Base-by-base conservation (phyloP, 495 filamentous ascomycete genomes). In the Trichoderma erinaceum region DNA sequence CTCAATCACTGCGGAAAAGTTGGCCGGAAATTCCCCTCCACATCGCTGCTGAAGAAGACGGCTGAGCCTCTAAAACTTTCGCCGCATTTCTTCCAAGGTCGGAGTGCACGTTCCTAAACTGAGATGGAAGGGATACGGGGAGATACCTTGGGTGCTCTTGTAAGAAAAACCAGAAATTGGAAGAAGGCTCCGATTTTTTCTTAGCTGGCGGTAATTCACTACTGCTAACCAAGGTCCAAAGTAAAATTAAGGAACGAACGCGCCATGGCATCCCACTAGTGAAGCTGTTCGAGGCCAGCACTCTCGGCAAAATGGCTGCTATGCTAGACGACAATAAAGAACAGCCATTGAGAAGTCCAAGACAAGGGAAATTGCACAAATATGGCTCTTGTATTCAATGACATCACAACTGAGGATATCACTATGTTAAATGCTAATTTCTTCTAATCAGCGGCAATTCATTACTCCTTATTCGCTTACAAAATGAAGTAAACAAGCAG, bases 1-100 rank as follows among this genome's bases (percentile, higher is more conserved):
- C 69, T 76, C 12, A 84, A 68, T n/a, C 69, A 69, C 10, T 75
- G 77, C 25, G 74, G 75, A 3, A 85, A 85, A 66, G 69, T 79
- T 3, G 81, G 84, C 66, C 44, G 73, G 35, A 70, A 64, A 38
- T 35, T 32, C 15, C 68, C 67, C 23, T 63, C 64, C 41, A 70
- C 29, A 21, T 29, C 35, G 13, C 68, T 65, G 16, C 48, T 69
- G 16, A 65, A 29, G 27, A 52, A 2, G 2, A n/a, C 44, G 1
- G 16, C 43, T 11, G 43, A 44, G 8, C 43, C 43, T 16, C 16
- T 11, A 10, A 44, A 44, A 44, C 2, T 11, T 12, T 44, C 43
- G 43, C 11, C 43, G 13, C 43, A 2, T 16, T 16, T 16, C 16
- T 1, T 16, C 43, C 16, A 13, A 44, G 8, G 16, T 44, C 16